Conservation (phyloP, 305 asterid species). For the Fraxinus nigra region DNA sequence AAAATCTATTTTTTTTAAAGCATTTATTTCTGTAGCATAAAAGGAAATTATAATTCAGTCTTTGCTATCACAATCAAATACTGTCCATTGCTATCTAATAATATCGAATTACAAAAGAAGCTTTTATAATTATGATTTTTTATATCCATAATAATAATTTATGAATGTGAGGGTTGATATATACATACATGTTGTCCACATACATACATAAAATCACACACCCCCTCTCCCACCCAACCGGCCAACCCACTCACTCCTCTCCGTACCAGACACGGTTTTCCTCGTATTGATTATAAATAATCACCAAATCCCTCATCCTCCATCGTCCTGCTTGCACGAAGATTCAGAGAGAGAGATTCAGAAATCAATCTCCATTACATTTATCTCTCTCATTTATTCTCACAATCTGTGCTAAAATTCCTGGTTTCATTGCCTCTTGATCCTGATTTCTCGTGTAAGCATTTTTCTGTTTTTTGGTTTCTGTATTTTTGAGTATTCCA, state of each 20-base stretch:
- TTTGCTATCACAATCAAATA: background rate
- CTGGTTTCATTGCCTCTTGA: conserved; percentile 11
- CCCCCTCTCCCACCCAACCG: background rate
- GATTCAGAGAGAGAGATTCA: conserved; percentile 20
- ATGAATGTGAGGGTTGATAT: background rate
- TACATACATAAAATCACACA: background rate
- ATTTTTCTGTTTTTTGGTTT: background rate
- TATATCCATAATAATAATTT: no score
- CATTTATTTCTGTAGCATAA: no score
- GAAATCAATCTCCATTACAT: background rate
- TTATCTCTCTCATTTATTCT: conserved; percentile 11
- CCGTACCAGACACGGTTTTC: conserved; percentile 6
- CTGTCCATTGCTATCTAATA: no score
- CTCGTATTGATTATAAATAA: conserved; percentile 21
- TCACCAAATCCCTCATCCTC: background rate
- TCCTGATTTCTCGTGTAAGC: conserved; percentile 13
- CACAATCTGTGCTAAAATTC: conserved; percentile 7
- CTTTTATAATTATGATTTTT: background rate
- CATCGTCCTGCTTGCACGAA: conserved; percentile 11
- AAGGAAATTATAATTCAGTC: no score
- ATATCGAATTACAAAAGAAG: no score
- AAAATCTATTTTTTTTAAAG: no score
- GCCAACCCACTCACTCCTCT: background rate
- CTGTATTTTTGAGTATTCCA: background rate
- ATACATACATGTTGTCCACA: conserved; percentile 15